Conservation (phyloP, 2,329 filamentous ascomycete species). For the Phyllosticta capitalensis region DNA sequence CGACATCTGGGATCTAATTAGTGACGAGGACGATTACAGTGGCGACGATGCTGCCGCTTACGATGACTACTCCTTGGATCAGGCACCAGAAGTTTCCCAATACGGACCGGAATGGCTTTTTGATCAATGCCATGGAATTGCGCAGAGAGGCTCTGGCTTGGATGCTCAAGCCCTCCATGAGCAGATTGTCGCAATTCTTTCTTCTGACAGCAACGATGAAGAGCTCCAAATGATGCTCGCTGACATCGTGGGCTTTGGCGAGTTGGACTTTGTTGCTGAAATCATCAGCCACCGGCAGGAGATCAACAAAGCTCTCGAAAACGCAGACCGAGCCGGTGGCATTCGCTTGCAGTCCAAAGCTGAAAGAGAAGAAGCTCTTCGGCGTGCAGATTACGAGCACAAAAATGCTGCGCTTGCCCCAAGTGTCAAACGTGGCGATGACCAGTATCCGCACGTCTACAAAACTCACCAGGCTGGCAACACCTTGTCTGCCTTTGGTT, state of each 20-base stretch:
- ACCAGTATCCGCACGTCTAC: conserved; percentile 90
- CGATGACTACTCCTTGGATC: conserved; percentile 17
- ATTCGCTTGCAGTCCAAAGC: conserved; percentile 60
- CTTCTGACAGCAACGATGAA: conserved; percentile 58
- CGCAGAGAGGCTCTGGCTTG: conserved; percentile 55
- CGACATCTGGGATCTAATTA: conserved; percentile 90
- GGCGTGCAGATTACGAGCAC: conserved; percentile 68
- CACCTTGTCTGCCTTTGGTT: conserved; percentile 67
- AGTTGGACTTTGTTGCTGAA: conserved; percentile 86
- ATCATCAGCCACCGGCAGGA: conserved; percentile 69
- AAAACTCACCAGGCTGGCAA: conserved; percentile 76
- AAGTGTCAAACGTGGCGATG: conserved; percentile 58
- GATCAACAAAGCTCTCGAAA: conserved; percentile 37
- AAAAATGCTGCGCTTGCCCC: conserved; percentile 66
- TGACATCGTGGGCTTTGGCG: conserved; percentile 85
- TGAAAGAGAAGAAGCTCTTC: conserved; percentile 70
- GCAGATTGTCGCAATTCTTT: conserved; percentile 67
- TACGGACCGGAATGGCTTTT: conserved; percentile 63
- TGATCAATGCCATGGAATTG: conserved; percentile 57
- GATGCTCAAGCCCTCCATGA: conserved; percentile 61
- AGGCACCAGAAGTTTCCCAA: conserved; percentile 20
- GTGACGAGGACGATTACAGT: conserved; percentile 57
- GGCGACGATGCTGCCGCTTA: conserved; percentile 54
- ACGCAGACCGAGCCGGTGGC: conserved; percentile 33
- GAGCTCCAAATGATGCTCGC: conserved; percentile 85